A percentile compares a stretch with the other conserved stretches of the same genome.
These are phyloP conservation scores for Polytrichum commune DNA, from an alignment of 225 moss, liverwort and hornwort genomes.

Conservation along the genomic window DNA sequence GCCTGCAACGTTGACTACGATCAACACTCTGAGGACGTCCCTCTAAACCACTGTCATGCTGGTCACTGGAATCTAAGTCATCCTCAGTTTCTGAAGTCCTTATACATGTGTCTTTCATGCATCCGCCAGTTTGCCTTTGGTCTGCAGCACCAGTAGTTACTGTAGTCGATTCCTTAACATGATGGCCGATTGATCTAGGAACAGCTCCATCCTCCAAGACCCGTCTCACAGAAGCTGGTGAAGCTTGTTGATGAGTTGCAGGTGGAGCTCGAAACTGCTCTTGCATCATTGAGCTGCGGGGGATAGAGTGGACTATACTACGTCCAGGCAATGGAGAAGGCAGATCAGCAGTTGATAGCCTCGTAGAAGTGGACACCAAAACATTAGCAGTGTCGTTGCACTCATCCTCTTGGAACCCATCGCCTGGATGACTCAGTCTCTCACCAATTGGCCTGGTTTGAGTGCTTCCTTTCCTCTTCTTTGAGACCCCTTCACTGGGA, in stretches of 20 bases:
- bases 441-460: conserved; percentile 33
- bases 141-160: conserved; percentile 27
- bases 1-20: conserved; percentile 15
- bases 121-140: conserved; percentile 21
- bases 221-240: conserved; percentile 21
- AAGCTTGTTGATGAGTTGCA: conserved; percentile 29
- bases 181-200: conserved; percentile 17
- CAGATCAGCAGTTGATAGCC: conserved; percentile 33
- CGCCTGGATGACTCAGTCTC: conserved; percentile 27
- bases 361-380: conserved; percentile 25
- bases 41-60: conserved; percentile 49
- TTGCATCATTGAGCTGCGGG: conserved; percentile 25
- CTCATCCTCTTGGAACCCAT: conserved; percentile 39
- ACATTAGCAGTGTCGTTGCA: conserved; percentile 53
- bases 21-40: conserved; percentile 32
- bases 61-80: conserved; percentile 34
- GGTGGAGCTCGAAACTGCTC: conserved; percentile 28
- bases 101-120: conserved; percentile 20
- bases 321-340: conserved; percentile 35
- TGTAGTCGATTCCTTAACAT: conserved; percentile 28
- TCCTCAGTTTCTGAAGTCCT: conserved; percentile 32
- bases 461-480: conserved; percentile 49
- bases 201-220: conserved; percentile 30
- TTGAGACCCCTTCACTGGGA: conserved; percentile 52
- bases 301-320: conserved; percentile 23